Evolutionary conservation across 208 protist genomes (phyloP).

Genomic region (Acanthamoeba castellanii): DNA sequence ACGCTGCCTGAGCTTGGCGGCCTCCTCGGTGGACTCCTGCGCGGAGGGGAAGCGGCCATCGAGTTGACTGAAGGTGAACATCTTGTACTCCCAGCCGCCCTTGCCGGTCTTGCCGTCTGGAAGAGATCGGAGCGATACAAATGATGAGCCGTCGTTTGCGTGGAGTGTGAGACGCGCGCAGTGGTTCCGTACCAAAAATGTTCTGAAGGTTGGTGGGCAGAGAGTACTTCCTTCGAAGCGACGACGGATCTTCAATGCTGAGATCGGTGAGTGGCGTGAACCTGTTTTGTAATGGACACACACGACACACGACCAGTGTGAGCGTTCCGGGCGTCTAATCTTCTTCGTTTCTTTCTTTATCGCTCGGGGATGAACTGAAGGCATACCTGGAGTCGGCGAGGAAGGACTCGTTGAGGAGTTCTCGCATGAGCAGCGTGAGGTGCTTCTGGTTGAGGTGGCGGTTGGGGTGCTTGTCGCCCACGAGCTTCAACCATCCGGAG

Average conservation of each 20-base stretch:
- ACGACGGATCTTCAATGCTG: slow-evolving; percentile 26
- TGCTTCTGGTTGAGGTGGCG: slow-evolving; percentile 54
- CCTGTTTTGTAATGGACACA: neutral
- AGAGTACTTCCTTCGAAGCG: slow-evolving; percentile 41
- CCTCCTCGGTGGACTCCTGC: neutral
- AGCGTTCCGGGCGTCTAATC: too few species aligned
- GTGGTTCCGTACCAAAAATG: neutral
- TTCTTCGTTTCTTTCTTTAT: too few species aligned
- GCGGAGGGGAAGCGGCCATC: slow-evolving; percentile 1
- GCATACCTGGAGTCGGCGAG: slow-evolving; percentile 47
- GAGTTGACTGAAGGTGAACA: slow-evolving; percentile 51
- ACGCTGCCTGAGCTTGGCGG: slow-evolving; percentile 13
- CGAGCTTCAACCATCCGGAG: slow-evolving; percentile 39
- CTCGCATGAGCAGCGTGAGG: slow-evolving; percentile 42
- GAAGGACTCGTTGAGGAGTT: slow-evolving; percentile 53
- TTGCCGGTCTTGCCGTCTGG: neutral
- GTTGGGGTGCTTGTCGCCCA: slow-evolving; percentile 62
- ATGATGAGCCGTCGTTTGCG: too few species aligned
- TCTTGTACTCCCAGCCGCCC: slow-evolving; percentile 65
- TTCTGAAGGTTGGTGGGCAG: slow-evolving; percentile 2
- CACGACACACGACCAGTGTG: neutral
- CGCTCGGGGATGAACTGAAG: too few species aligned
- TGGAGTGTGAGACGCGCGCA: neutral
- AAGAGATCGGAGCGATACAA: too few species aligned
- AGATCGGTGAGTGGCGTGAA: slow-evolving; percentile 30